Evolutionary conservation across 163 green algal genomes (phyloP).

Genomic region (Chloroidium sp.): DNA sequence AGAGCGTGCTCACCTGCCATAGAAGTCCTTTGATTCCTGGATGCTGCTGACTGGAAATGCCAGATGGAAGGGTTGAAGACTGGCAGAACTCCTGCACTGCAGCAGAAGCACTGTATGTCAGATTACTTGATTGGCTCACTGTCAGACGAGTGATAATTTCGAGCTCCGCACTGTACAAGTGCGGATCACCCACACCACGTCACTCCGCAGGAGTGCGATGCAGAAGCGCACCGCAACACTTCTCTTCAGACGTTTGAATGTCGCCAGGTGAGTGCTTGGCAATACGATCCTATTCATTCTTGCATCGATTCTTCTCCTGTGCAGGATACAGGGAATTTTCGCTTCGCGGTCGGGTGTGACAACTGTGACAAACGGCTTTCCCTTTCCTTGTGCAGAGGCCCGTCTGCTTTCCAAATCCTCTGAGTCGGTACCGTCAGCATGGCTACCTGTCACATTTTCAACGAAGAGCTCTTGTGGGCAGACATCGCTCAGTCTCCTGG

Average conservation of each 20-base stretch:
- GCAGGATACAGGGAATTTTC: no score
- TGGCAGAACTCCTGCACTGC: background rate
- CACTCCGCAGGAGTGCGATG: background rate
- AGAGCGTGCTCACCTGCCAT: conserved; percentile 34
- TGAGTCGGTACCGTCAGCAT: background rate
- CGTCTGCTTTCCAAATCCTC: background rate
- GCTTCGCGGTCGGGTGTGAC: no score
- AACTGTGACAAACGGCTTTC: no score
- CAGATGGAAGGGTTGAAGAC: conserved; percentile 65
- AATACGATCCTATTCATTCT: no score
- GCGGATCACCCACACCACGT: background rate
- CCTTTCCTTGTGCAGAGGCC: background rate
- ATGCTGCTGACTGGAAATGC: conserved; percentile 74
- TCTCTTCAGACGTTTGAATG: background rate
- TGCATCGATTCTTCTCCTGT: no score
- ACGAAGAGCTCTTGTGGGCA: background rate
- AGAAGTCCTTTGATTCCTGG: conserved; percentile 55
- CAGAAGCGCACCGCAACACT: background rate
- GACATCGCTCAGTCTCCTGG: background rate
- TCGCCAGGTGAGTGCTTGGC: no score
- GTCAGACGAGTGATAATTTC: no score
- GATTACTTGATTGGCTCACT: no score
- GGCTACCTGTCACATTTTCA: background rate
- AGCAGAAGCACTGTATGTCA: background rate
- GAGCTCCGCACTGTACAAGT: no score